Conservation (phyloP, 2,329 filamentous ascomycete species). For the Tolypocladium album region DNA sequence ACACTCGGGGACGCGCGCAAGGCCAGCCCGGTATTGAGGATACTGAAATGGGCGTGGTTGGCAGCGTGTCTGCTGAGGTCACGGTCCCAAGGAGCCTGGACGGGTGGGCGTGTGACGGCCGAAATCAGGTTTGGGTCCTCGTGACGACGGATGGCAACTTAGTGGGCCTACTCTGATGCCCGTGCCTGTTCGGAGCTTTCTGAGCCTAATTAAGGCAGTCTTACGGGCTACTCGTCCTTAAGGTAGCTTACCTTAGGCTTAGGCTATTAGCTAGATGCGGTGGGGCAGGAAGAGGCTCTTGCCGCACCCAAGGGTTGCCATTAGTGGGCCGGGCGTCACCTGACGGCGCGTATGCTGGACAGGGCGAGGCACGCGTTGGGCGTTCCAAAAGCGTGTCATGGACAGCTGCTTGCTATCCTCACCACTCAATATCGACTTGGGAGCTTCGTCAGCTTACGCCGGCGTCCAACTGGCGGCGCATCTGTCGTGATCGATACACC, state of each 20-base stretch:
- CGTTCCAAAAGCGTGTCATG: background rate
- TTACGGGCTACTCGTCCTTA: background rate
- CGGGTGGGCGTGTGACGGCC: background rate
- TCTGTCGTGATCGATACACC: background rate
- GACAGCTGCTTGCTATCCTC: background rate
- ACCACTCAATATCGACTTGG: background rate
- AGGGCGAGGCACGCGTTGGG: background rate
- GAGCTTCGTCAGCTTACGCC: background rate
- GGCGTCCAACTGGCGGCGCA: background rate
- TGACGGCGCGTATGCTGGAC: constrained; percentile 12
- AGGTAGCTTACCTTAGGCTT: too few relatives aligned
- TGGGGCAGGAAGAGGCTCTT: background rate
- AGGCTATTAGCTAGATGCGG: background rate
- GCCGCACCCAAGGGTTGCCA: background rate
- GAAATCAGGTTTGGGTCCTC: background rate
- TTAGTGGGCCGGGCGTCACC: constrained; percentile 10
- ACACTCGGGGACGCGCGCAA: background rate
- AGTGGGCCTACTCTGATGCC: background rate
- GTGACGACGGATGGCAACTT: background rate
- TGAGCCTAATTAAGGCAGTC: background rate
- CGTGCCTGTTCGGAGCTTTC: background rate
- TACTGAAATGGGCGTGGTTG: background rate
- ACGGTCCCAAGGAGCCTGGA: background rate
- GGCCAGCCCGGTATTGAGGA: background rate
- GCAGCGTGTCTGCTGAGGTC: background rate